phyloP scores from a whole-genome alignment of 805 yeast genomes.

The Monosporozyma yasuniensis region DNA sequence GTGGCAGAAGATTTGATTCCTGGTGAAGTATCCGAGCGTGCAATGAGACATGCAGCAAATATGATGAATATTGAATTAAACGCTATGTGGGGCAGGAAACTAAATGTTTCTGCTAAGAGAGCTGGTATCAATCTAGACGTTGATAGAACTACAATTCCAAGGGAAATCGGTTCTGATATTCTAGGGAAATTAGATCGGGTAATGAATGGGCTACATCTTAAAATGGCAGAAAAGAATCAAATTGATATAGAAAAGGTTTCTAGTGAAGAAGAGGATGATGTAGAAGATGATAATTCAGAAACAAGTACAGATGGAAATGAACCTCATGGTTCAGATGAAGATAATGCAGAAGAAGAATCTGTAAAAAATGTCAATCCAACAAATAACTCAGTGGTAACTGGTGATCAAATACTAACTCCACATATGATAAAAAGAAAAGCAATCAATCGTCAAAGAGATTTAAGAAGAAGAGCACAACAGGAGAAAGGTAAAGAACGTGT shows the following conservation, averaged over 20 bases:
- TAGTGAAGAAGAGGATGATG: background rate
- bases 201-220: constrained; percentile 21
- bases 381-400: too few species aligned
- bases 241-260: constrained; percentile 6
- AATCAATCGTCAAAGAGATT: background rate
- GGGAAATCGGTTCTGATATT: constrained; percentile 11
- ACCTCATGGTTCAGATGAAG: background rate
- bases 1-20: constrained; percentile 2
- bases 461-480: background rate
- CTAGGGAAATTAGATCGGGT: constrained; percentile 22
- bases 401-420: background rate
- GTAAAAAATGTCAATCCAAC: background rate
- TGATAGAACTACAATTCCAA: constrained; percentile 18
- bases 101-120: constrained; percentile 13
- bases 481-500: background rate
- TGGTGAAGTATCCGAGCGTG: constrained; percentile 21
- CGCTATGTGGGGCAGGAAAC: constrained; percentile 22
- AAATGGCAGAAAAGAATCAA: constrained; percentile 19
- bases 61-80: constrained; percentile 23
- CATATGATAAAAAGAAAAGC: background rate
- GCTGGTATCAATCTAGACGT: constrained; percentile 15
- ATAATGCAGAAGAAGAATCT: background rate
- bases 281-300: constrained; percentile 20
- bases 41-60: constrained; percentile 17
- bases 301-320: constrained; percentile 13